A percentile compares a stretch with the other conserved stretches of the same genome.
Evolutionary conservation across 495 filamentous ascomycete species (phyloP).

Genomic region (Neurospora hispaniola): DNA sequence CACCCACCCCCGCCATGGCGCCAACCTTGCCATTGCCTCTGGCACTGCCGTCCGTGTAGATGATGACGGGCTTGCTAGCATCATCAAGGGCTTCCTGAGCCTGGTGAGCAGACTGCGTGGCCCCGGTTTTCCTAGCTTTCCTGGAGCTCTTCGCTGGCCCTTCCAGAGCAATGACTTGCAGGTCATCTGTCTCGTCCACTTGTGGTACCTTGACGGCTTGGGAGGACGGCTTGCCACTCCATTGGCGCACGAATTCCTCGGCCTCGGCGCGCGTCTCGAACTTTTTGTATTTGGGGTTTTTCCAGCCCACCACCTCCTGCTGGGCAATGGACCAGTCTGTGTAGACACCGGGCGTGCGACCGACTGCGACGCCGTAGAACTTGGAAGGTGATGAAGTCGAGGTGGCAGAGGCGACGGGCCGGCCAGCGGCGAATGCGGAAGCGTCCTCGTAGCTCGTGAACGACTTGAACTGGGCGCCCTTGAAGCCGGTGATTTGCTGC

Average conservation of each 20-base stretch:
- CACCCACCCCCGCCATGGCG: conserved; percentile 75
- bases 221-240: conserved; percentile 10
- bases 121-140: conserved; percentile 41
- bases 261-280: conserved; percentile 74
- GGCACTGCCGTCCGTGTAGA: conserved; percentile 86
- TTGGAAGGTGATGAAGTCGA: conserved; percentile 29
- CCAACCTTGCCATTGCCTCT: conserved; percentile 62
- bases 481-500: conserved; percentile 73
- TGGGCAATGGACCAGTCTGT: conserved; percentile 73
- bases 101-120: background rate
- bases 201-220: conserved; percentile 16
- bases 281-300: conserved; percentile 68
- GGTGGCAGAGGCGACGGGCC: conserved; percentile 27
- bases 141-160: conserved; percentile 47
- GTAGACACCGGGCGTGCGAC: conserved; percentile 78
- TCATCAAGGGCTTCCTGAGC: conserved; percentile 20
- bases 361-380: conserved; percentile 82
- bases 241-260: conserved; percentile 33
- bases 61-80: conserved; percentile 43
- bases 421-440: conserved; percentile 60
- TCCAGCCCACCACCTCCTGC: conserved; percentile 65
- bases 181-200: conserved; percentile 20
- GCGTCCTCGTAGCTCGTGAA: conserved; percentile 72
- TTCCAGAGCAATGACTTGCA: conserved; percentile 30
- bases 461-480: conserved; percentile 75